Percentiles rank a stretch among this genome's conserved stretches.
phyloP scores from a whole-genome alignment of 2,329 filamentous ascomycete genomes.

The Botrytis galanthina region DNA sequence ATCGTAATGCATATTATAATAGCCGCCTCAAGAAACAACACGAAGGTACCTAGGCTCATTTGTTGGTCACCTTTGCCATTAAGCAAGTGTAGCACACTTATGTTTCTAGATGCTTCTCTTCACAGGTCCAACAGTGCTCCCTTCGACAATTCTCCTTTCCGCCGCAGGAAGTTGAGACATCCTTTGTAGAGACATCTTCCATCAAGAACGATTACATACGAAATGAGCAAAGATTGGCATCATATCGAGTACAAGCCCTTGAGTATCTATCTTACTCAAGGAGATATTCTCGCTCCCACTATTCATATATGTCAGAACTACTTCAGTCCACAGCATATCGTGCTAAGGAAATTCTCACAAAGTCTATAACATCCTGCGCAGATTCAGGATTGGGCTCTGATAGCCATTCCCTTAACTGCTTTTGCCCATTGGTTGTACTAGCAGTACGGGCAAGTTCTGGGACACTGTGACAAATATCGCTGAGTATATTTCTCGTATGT shows the following conservation, averaged over 20 bases:
- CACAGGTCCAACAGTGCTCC: not conserved
- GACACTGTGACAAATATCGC: constrained; percentile 35
- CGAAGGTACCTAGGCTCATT: too few relatives aligned
- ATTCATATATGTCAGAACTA: not conserved
- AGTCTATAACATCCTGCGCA: constrained; percentile 34
- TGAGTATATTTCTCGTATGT: constrained; percentile 37
- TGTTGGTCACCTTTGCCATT: not conserved
- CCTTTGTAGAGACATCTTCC: not conserved
- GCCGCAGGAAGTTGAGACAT: not conserved
- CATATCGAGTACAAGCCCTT: not conserved
- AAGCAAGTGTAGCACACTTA: not conserved
- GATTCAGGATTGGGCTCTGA: constrained; percentile 23
- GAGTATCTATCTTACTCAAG: constrained; percentile 22
- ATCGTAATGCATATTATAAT: not conserved
- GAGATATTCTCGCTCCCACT: constrained; percentile 21
- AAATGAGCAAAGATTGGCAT: not conserved
- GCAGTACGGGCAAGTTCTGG: constrained; percentile 31
- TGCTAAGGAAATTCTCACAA: constrained; percentile 21
- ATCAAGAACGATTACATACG: not conserved
- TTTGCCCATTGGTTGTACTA: constrained; percentile 30
- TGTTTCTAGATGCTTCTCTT: not conserved
- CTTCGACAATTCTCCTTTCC: not conserved
- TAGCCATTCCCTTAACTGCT: constrained; percentile 31
- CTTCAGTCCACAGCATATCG: not conserved
- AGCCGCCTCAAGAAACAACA: not conserved